Conservation (phyloP, 495 filamentous ascomycete genomes). For the Podospora tetraspora region DNA sequence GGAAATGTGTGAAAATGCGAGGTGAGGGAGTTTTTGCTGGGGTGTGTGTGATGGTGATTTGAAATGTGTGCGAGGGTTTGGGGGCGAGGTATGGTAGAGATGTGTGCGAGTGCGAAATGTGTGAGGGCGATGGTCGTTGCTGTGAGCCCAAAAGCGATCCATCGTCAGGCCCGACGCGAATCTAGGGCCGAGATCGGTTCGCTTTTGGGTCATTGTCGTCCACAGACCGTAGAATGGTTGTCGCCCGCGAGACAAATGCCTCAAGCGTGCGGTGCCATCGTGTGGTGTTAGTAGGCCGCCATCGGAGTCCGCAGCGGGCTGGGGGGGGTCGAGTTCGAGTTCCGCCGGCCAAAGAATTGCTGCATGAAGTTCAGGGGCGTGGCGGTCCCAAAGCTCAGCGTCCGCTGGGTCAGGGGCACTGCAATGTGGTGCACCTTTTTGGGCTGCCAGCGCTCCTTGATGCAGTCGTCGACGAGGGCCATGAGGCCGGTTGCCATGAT, state of each 20-base stretch:
- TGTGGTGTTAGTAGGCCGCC: slow-evolving; percentile 32
- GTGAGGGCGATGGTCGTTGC: neutral
- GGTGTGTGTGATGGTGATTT: neutral
- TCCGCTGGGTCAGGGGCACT: slow-evolving; percentile 52
- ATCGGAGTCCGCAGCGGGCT: slow-evolving; percentile 39
- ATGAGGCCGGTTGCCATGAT: slow-evolving; percentile 88
- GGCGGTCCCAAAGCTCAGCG: slow-evolving; percentile 60
- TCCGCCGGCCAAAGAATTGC: slow-evolving; percentile 66
- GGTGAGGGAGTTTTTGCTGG: neutral
- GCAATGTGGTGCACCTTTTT: slow-evolving; percentile 56
- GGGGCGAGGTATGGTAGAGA: no score
- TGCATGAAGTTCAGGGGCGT: slow-evolving; percentile 70
- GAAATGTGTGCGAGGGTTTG: neutral
- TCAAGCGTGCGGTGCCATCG: neutral
- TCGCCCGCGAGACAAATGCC: neutral
- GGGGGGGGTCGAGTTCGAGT: slow-evolving; percentile 31
- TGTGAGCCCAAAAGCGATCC: neutral
- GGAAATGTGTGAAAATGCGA: neutral
- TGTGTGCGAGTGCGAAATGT: neutral
- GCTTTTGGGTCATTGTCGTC: neutral
- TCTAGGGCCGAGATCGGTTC: neutral
- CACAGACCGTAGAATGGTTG: neutral
- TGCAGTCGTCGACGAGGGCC: slow-evolving; percentile 86
- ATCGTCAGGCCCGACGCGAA: neutral
- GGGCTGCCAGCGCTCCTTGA: slow-evolving; percentile 71